A percentile compares a stretch with the other conserved stretches of the same genome.
phyloP scores from a whole-genome alignment of 2,329 filamentous ascomycete species.

The Thielaviopsis ethacetica region DNA sequence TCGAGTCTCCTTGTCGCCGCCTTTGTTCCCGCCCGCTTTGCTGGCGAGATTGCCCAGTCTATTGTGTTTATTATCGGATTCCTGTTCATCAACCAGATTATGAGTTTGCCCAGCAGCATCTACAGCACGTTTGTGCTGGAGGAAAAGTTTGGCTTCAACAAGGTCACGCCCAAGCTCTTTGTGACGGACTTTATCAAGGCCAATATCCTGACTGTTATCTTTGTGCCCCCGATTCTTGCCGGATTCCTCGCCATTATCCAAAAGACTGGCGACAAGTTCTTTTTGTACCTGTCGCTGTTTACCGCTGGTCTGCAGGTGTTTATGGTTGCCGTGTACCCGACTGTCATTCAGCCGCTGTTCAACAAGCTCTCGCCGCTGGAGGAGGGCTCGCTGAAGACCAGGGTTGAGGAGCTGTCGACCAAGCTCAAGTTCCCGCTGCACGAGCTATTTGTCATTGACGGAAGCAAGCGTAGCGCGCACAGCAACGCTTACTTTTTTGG shows the following conservation, averaged over 20 bases:
- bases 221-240: constrained; percentile 77
- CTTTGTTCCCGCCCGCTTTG: constrained; percentile 63
- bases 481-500: constrained; percentile 94
- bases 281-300: constrained; percentile 96
- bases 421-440: constrained; percentile 81
- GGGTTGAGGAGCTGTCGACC: constrained; percentile 69
- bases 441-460: constrained; percentile 88
- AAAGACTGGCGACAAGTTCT: constrained; percentile 85
- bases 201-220: constrained; percentile 60
- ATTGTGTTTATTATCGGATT: constrained; percentile 85
- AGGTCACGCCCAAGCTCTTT: constrained; percentile 82
- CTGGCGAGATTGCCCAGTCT: constrained; percentile 84
- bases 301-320: constrained; percentile 78
- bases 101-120: constrained; percentile 67
- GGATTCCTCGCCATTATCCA: constrained; percentile 90
- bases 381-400: constrained; percentile 71
- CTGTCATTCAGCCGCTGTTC: constrained; percentile 86
- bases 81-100: constrained; percentile 61
- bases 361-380: constrained; percentile 93
- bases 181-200: constrained; percentile 83
- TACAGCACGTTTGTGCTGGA: constrained; percentile 95
- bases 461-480: constrained; percentile 73
- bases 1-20: constrained; percentile 58
- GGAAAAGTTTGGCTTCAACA: constrained; percentile 97
- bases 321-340: constrained; percentile 91